Evolutionary conservation across 2,329 filamentous ascomycete genomes (phyloP).

Genomic region (Trichophyton equinum): DNA sequence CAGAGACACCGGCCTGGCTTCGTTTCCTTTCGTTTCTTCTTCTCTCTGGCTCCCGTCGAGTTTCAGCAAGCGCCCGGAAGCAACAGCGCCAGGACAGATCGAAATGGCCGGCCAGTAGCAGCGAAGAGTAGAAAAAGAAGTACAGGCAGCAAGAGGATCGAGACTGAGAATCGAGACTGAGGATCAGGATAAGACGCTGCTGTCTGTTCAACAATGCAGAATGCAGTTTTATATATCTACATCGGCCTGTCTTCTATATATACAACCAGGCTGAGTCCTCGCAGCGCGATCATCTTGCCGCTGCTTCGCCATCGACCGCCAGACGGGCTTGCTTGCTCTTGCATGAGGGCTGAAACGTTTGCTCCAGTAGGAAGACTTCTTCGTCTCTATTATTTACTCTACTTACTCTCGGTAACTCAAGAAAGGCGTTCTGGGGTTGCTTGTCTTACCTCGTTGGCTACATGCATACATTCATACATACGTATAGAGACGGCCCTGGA

Average conservation of each 20-base stretch:
- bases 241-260: background rate
- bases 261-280: background rate
- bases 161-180: background rate
- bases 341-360: background rate
- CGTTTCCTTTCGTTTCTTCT: background rate
- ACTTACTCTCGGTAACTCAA: no score
- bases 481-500: background rate
- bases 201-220: no score
- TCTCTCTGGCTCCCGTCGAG: background rate
- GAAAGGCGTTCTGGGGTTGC: no score
- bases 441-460: no score
- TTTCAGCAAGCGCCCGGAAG: background rate
- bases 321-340: background rate
- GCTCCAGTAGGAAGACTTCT: background rate
- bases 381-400: no score
- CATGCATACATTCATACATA: no score
- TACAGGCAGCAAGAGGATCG: background rate
- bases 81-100: background rate
- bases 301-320: background rate
- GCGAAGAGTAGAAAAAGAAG: background rate
- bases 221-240: no score
- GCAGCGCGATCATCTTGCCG: background rate
- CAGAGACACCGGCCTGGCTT: background rate
- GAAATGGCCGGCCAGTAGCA: background rate
- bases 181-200: no score